Base-by-base conservation (phyloP, 805 yeast genomes). In the Saccharomycopsis sp. region DNA sequence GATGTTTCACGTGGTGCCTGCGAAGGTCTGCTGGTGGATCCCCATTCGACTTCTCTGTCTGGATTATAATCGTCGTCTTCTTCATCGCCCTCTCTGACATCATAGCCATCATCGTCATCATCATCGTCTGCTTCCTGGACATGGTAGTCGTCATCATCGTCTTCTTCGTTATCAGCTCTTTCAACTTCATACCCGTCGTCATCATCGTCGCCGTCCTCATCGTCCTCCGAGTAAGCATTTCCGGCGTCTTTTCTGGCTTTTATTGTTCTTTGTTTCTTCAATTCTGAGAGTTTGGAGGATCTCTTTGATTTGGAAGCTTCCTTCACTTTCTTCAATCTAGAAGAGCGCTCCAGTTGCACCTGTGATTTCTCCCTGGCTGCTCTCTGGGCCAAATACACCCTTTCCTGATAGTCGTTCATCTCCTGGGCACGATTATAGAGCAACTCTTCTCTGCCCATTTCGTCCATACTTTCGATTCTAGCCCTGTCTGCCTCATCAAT, bases 371-470 rank as follows among this genome's bases (percentile, higher is more conserved):
- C 49, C 22, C 44, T 32, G 2, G 49, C 49, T 52, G 85, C 80
- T 61, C 97, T 80, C 56, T 85, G 80, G 21, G 83, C 86, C 53
- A 94, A 75, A 53, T 81, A 78, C 57, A 74, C 73, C 55, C 86
- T 76, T 62, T 92, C 97, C 45, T 83, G 78, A 61, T 69, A 88
- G 50, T 82, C 77, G 59, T 89, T 95, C 77, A 85, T 74, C 48
- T 84, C 94, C 61, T 87, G 96, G 6, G 85, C 75, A 61, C 99
- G 84, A 42, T 89, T 97, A 53, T 85, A 92, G 42, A 92, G 70
- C 42, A 87, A 75, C 52, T 82, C 79, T 65, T 92, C 98, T 55
- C 97, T 80, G 54, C 84, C 84, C 59, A 92, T 75, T 66, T 92
- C 98, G 42, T 89, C 94, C 77, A 92, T 71, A 1, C 67, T 57